Evolutionary conservation across 2,329 filamentous ascomycete species (phyloP).

Genomic region (Lasiodiplodia sp.): DNA sequence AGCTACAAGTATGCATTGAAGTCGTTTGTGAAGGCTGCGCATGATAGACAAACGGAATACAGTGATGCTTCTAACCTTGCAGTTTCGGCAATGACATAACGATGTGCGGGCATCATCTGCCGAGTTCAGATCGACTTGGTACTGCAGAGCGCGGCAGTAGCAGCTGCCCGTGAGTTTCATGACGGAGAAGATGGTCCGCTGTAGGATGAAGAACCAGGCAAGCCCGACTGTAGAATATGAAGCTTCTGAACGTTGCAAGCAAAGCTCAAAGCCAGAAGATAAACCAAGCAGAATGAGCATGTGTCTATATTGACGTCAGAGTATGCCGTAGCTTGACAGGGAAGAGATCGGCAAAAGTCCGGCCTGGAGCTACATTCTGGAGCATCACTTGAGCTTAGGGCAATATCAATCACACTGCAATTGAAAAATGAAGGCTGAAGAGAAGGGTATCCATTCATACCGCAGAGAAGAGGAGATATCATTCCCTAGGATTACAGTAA

Average conservation of each 20-base stretch:
- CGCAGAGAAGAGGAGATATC: conserved; percentile 42
- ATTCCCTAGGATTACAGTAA: conserved; percentile 43
- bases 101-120: conserved; percentile 58
- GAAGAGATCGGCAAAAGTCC: conserved; percentile 8
- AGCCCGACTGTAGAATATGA: background rate
- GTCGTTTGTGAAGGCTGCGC: background rate
- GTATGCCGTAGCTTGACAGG: background rate
- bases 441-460: conserved; percentile 25
- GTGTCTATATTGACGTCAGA: conserved; percentile 19
- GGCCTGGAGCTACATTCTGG: background rate
- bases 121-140: conserved; percentile 53
- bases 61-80: conserved; percentile 50
- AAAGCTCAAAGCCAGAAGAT: background rate
- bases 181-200: background rate
- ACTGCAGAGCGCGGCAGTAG: conserved; percentile 58
- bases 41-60: background rate
- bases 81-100: conserved; percentile 61
- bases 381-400: background rate
- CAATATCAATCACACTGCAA: background rate
- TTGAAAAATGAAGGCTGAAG: background rate
- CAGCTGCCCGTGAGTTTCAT: conserved; percentile 51
- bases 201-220: background rate
- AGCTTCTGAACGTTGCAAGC: background rate
- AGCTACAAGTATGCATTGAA: background rate
- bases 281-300: background rate